Evolutionary conservation across 352 stramenopile genomes (phyloP), one percentile per base, ranked within the genome.

Genomic region (Globisporangium barbulae): DNA sequence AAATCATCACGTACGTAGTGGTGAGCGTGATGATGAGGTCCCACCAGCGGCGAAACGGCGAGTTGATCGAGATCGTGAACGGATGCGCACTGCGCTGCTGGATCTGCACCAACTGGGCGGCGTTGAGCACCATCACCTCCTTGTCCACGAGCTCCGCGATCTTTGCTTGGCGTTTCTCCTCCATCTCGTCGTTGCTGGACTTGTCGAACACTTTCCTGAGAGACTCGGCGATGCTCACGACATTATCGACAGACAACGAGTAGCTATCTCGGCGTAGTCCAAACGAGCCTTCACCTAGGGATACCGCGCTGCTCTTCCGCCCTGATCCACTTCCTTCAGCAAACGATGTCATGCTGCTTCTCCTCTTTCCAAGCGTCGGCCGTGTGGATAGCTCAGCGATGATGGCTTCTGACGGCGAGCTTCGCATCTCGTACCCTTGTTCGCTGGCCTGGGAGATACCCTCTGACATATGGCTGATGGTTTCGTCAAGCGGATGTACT

Each of bases 11-110:
- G 44, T 88, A 85, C 17, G 74, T 67, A 7, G 77, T 82, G 13
- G 72, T 79, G 13, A 81, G 55, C 0, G 78, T 78, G 33, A 88
- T 76, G 13, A 83, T 31, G 21, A 90, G 73, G 61, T 88, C 78
- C 77, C 76, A 88, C 81, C 78, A 88, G 35, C 75, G 71, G 0
- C 79, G 78, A 22, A 86, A 90, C 4, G 63, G 73, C 2, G 81
- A 90, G 65, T 88, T 75, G 25, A 85, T 64, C 28, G 81, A 88
- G 22, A 88, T 87, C 10, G 76, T 86, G 45, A 87, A 73, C 17
- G 70, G 71, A 45, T 85, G 54, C 6, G 74, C 69, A 30, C 74
- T 86, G 25, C 69, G 71, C 55, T 81, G 61, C 42, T 90, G 81
- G 30, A 79, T 90, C 53, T 85, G 71, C 7, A 76, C 76, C 28